Conservation (phyloP, 371 early-diverging fungal genomes). For the Batrachochytrium dendrobatidis region DNA sequence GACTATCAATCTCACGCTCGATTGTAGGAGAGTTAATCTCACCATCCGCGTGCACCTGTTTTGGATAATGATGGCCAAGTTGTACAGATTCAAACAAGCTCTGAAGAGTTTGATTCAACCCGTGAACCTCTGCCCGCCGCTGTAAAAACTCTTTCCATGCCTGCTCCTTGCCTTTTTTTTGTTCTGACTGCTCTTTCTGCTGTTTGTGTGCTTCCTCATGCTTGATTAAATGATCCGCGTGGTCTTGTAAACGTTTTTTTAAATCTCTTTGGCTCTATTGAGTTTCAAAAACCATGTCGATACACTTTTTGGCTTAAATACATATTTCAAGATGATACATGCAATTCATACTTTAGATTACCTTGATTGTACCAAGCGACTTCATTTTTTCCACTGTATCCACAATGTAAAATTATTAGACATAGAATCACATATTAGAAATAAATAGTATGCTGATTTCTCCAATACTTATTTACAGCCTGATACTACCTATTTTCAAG, state of each 20-base stretch:
- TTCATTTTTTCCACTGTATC: conserved; percentile 5
- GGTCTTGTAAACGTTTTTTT: background rate
- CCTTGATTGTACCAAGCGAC: conserved; percentile 2
- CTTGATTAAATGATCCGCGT: background rate
- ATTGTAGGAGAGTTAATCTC: too few species aligned
- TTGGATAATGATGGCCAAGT: too few species aligned
- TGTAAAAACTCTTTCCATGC: background rate
- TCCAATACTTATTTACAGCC: too few species aligned
- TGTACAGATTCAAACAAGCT: background rate
- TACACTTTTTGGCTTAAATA: background rate
- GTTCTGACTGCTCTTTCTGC: background rate
- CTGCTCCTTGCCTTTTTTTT: background rate
- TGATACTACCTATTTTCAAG: background rate
- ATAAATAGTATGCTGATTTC: too few species aligned
- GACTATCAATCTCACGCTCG: too few species aligned
- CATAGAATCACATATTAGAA: too few species aligned
- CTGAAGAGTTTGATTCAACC: background rate
- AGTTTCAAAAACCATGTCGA: background rate
- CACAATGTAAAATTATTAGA: too few species aligned
- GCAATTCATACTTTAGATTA: background rate
- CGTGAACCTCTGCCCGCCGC: background rate
- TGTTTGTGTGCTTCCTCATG: too few species aligned
- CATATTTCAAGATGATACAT: background rate
- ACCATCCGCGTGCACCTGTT: too few species aligned
- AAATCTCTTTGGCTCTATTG: background rate